Conservation (phyloP, 2,329 filamentous ascomycete genomes). For the Penicillium oxalicum region DNA sequence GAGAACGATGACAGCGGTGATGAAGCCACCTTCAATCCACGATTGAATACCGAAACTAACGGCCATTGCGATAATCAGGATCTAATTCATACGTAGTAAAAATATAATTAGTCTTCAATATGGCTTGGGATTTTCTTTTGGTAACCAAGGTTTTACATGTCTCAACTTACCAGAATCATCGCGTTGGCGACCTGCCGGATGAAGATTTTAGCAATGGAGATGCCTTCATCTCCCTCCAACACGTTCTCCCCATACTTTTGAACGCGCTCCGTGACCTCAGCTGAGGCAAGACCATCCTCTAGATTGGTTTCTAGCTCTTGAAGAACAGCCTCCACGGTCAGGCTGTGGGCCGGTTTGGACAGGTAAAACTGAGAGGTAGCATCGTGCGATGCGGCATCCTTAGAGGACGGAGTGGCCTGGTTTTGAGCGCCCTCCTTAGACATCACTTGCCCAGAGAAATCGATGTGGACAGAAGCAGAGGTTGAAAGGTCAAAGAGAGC, state of each 20-base stretch:
- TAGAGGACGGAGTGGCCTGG: slow-evolving; percentile 10
- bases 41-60: slow-evolving; percentile 53
- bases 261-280: slow-evolving; percentile 51
- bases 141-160: not conserved
- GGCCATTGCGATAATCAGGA: slow-evolving; percentile 71
- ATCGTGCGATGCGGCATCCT: slow-evolving; percentile 34
- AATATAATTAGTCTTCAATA: slow-evolving; percentile 18
- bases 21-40: slow-evolving; percentile 56
- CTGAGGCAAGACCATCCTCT: slow-evolving; percentile 52
- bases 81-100: slow-evolving; percentile 43
- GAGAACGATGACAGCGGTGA: slow-evolving; percentile 53
- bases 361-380: slow-evolving; percentile 46
- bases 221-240: slow-evolving; percentile 58
- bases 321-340: slow-evolving; percentile 49
- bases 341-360: slow-evolving; percentile 57
- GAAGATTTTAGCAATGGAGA: slow-evolving; percentile 65
- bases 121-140: not conserved
- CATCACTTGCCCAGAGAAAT: slow-evolving; percentile 11
- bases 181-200: slow-evolving; percentile 63
- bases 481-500: too few species aligned
- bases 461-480: not conserved
- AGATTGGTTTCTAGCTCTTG: slow-evolving; percentile 52
- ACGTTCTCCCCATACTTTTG: slow-evolving; percentile 58
- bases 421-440: slow-evolving; percentile 15
- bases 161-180: slow-evolving; percentile 55